A percentile compares a stretch with the other conserved stretches of the same genome.
phyloP scores from a whole-genome alignment of 257 asterid species.

The Jacaranda copaia region DNA sequence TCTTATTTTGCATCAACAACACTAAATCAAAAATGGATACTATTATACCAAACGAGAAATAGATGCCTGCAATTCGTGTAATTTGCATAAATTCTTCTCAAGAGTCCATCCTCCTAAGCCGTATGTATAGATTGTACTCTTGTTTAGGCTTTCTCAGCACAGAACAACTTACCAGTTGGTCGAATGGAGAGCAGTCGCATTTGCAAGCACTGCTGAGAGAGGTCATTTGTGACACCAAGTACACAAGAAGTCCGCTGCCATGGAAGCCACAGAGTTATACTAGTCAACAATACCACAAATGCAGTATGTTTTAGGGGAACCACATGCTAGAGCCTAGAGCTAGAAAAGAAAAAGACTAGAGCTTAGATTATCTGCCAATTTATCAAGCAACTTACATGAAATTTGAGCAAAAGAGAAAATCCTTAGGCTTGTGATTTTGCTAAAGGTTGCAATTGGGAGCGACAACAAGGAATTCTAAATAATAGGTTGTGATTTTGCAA shows the following conservation, averaged over 20 bases:
- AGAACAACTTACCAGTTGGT: not conserved
- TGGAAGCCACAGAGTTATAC: conserved; percentile 32
- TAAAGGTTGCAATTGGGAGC: no score
- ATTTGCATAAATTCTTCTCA: not conserved
- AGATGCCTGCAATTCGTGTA: not conserved
- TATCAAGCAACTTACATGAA: no score
- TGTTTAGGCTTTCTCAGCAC: not conserved
- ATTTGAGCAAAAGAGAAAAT: no score
- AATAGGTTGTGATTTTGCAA: no score
- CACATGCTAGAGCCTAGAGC: conserved; percentile 28
- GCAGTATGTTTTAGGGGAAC: conserved; percentile 9
- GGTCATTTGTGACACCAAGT: conserved; percentile 19
- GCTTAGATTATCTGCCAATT: conserved; percentile 22
- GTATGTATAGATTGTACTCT: conserved; percentile 3
- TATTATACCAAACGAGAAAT: not conserved
- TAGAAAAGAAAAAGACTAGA: conserved; percentile 28
- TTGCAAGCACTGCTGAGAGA: conserved; percentile 32
- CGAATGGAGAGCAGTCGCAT: conserved; percentile 1
- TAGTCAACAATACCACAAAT: conserved; percentile 20
- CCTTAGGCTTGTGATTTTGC: no score
- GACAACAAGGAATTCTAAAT: no score
- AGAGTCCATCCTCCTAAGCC: not conserved
- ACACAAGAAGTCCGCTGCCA: conserved; percentile 29
- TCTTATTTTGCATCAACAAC: not conserved
- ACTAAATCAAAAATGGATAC: not conserved